Conservation (phyloP, 805 yeast species). For the Pichia occidentalis region DNA sequence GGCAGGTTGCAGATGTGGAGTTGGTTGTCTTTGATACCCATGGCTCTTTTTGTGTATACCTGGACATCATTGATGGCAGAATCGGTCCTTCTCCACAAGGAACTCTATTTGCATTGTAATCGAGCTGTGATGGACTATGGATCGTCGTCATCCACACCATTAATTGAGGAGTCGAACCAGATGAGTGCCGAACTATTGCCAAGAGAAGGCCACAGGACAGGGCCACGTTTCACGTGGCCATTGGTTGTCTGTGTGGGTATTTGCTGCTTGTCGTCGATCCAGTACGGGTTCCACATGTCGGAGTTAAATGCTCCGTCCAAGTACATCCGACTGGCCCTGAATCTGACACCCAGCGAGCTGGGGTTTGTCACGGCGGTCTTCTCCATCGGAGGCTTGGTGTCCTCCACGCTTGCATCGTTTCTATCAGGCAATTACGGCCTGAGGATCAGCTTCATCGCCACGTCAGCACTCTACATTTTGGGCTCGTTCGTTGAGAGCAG, state of each 20-base stretch:
- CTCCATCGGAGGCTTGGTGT: slow-evolving; percentile 76
- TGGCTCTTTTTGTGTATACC: no score
- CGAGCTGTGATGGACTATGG: no score
- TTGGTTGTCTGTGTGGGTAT: slow-evolving; percentile 44
- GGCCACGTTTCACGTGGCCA: slow-evolving; percentile 21
- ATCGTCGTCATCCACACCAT: slow-evolving; percentile 11
- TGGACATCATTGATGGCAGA: no score
- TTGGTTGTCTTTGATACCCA: no score
- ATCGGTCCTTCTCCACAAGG: no score
- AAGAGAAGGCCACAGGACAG: slow-evolving; percentile 2
- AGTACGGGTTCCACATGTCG: slow-evolving; percentile 92
- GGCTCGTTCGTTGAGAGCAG: slow-evolving; percentile 60
- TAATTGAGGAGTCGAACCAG: slow-evolving; percentile 3
- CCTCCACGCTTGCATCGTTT: slow-evolving; percentile 63
- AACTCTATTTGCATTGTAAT: no score
- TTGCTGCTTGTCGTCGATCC: slow-evolving; percentile 73
- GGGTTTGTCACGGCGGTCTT: slow-evolving; percentile 75
- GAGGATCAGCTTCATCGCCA: slow-evolving; percentile 43
- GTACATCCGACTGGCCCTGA: slow-evolving; percentile 32
- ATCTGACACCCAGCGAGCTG: slow-evolving; percentile 38
- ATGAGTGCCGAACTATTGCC: no score
- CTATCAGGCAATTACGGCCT: slow-evolving; percentile 66
- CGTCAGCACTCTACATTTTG: slow-evolving; percentile 43
- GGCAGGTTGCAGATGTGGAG: no score
- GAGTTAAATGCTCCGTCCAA: slow-evolving; percentile 88